Base-by-base conservation (phyloP, 495 filamentous ascomycete species). In the Talaromyces proteolyticus region DNA sequence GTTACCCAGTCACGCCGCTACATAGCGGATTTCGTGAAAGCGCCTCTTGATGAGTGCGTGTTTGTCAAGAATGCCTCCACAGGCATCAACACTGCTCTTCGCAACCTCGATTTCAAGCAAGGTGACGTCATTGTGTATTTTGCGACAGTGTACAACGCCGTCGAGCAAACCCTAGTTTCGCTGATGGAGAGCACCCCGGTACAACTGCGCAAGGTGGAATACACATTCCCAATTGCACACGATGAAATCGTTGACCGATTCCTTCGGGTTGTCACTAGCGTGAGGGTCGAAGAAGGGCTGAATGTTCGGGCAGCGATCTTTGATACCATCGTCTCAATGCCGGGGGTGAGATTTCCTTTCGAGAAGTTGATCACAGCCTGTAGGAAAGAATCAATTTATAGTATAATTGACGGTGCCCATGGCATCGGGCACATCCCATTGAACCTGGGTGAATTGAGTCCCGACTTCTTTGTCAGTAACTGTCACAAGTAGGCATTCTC, bases 381-480 rank as follows among this genome's bases (percentile, higher is more conserved):
- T 57, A 72, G 71, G n/a, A 74, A 80, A 47, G 65, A 81, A 18
- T 80, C 76, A 0, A 69, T 93, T 0, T 63, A 82, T 58, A 80
- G 75, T 55, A 60, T 84, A 18, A 67, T 95, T n/a, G 90, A 95
- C 57, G 90, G 74, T 3, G 90, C 89, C 3, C 90, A 95, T 61
- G 86, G 87, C 4, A 69, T 95, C 25, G 91, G 91, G 1, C 83
- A 91, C 48, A 76, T 95, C 17, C 69, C 70, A 2, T 66, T 96
- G 14, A 75, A 91, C 55, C 67, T 96, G 18, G 56, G 56, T 0
- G 60, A 53, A 19, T 62, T 89, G n/a, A 73, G 84, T 29, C 82
- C 87, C 0, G 91, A 96, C 54, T 96, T 96, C 64, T 83, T 95
- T 53, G 77, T 89, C 7, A 81, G 73, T 19, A 96, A 95, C 60